Conservation (phyloP, 1,139 yeast species). For the Williopsis jadinii region DNA sequence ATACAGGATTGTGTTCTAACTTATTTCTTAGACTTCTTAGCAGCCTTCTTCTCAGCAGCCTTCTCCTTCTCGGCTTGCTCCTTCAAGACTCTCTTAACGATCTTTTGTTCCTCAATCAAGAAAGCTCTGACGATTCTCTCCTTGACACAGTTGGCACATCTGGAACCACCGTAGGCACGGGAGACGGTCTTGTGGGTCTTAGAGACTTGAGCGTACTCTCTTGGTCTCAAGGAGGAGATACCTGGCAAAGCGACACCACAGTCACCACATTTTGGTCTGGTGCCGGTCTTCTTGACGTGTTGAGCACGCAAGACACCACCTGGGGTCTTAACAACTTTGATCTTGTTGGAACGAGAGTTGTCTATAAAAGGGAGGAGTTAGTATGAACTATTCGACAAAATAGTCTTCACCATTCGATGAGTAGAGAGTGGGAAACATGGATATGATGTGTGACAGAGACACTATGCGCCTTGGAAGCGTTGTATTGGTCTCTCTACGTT, state of each 20-base stretch:
- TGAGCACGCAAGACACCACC: slow-evolving; percentile 98
- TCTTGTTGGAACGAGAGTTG: slow-evolving; percentile 99
- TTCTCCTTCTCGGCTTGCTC: slow-evolving; percentile 86
- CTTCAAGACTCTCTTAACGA: slow-evolving; percentile 97
- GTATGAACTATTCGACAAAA: slow-evolving; percentile 24
- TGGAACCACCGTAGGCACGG: slow-evolving; percentile 99
- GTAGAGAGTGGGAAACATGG: too few relatives aligned
- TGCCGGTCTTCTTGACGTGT: slow-evolving; percentile 91
- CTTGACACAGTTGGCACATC: slow-evolving; percentile 98
- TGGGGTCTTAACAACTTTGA: slow-evolving; percentile 99
- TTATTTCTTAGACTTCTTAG: slow-evolving; percentile 21
- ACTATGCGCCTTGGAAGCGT: too few relatives aligned
- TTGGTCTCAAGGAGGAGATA: slow-evolving; percentile 92
- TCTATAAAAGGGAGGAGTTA: slow-evolving; percentile 39
- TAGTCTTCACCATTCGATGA: background rate
- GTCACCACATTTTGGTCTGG: slow-evolving; percentile 99
- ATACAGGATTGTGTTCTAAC: slow-evolving; percentile 1
- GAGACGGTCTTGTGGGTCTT: slow-evolving; percentile 97
- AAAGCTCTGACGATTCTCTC: slow-evolving; percentile 98
- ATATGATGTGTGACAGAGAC: too few relatives aligned
- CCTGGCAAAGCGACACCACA: slow-evolving; percentile 91
- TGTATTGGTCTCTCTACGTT: too few relatives aligned
- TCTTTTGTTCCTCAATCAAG: slow-evolving; percentile 99
- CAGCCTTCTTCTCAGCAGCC: slow-evolving; percentile 25
- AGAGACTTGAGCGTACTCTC: slow-evolving; percentile 91